Conservation (phyloP, 2,329 filamentous ascomycete genomes). For the Penicillium sp. region DNA sequence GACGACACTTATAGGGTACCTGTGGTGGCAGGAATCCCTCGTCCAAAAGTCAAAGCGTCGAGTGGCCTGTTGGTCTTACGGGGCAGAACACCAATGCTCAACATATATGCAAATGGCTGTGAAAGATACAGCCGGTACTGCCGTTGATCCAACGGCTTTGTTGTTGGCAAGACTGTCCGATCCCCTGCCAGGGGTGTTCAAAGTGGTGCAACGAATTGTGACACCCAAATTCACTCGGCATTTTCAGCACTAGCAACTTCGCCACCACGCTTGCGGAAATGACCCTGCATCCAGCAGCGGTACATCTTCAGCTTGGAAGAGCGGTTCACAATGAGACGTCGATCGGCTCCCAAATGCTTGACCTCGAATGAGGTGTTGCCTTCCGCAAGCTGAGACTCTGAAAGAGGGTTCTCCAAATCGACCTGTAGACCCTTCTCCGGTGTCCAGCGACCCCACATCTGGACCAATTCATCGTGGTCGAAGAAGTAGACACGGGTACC, state of each 20-base stretch:
- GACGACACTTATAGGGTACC: background rate
- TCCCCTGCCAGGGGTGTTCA: background rate
- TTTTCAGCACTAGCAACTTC: slow-evolving; percentile 3
- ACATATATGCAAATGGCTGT: background rate
- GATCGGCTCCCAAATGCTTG: slow-evolving; percentile 77
- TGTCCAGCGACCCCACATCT: slow-evolving; percentile 69
- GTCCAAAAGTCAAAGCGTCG: background rate
- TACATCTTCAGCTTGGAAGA: slow-evolving; percentile 96
- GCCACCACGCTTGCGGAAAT: slow-evolving; percentile 40
- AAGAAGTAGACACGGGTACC: slow-evolving; percentile 98
- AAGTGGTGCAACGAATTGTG: background rate
- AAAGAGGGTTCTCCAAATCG: slow-evolving; percentile 7
- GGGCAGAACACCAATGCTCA: background rate
- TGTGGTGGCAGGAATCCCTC: background rate
- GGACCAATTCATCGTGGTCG: slow-evolving; percentile 75
- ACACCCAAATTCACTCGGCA: background rate
- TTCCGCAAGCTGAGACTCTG: slow-evolving; percentile 13
- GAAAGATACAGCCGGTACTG: background rate
- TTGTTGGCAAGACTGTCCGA: background rate
- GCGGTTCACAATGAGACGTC: slow-evolving; percentile 87
- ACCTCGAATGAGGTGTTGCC: slow-evolving; percentile 61
- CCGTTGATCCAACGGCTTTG: background rate
- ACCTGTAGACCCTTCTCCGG: slow-evolving; percentile 35
- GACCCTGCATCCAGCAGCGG: slow-evolving; percentile 70
- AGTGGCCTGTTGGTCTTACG: background rate